A percentile compares a stretch with the other conserved stretches of the same genome.
Evolutionary conservation across 768 basidiomycete genomes (phyloP).

Genomic region (Phanerochaete carnosa): DNA sequence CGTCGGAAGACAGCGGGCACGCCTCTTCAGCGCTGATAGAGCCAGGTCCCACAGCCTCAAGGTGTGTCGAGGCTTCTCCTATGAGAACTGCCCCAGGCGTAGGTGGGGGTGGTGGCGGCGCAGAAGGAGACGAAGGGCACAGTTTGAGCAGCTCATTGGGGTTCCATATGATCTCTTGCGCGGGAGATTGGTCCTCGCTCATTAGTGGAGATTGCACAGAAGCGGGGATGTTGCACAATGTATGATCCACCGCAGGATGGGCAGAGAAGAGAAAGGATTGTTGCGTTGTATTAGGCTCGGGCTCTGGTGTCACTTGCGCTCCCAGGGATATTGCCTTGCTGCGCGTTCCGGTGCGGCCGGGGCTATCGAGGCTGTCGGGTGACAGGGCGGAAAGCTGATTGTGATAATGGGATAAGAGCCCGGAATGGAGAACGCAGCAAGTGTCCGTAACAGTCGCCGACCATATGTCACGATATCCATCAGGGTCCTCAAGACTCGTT

Average conservation of each 20-base stretch:
- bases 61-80: not conserved
- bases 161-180: slow-evolving; percentile 30
- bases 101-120: slow-evolving; percentile 9
- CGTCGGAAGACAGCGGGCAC: not conserved
- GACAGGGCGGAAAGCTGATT: not conserved
- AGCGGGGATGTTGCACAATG: not conserved
- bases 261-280: not conserved
- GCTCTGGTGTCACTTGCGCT: not conserved
- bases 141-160: not conserved
- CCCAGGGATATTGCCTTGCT: not conserved
- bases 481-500: slow-evolving; percentile 47
- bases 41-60: not conserved
- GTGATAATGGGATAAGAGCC: not conserved
- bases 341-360: slow-evolving; percentile 1
- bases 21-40: not conserved
- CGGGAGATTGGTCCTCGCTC: slow-evolving; percentile 16
- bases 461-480: slow-evolving; percentile 30
- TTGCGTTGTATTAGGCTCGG: not conserved
- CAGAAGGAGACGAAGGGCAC: slow-evolving; percentile 1
- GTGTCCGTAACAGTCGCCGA: not conserved
- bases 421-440: not conserved
- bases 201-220: not conserved
- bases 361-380: not conserved
- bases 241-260: not conserved
- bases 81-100: not conserved